Base-by-base conservation (phyloP, 352 stramenopile species). In the Phytophthora ohioensis region DNA sequence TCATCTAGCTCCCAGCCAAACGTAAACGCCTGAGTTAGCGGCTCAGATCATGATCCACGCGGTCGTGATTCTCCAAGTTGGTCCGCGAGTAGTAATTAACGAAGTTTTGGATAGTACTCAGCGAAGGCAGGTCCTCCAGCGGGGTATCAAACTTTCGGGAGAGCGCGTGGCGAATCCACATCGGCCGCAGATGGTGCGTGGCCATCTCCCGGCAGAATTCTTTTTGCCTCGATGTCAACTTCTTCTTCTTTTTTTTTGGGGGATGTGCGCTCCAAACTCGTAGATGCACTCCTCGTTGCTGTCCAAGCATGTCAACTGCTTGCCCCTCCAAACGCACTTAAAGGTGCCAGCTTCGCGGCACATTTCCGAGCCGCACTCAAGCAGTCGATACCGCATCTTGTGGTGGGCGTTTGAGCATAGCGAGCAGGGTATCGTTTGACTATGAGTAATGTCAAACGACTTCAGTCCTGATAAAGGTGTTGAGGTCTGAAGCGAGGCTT, bases 61-160 rank as follows among this genome's bases (percentile, higher is more conserved):
- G 46, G 12, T 66, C 64, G 11, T 71, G 30, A 11, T 60, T 64
- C 2, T 59, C 30, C 3, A 65, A 27, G 5, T 65, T 7, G 2
- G n/a, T 65, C 2, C 45, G 53, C 0, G 34, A n/a, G 34, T 69
- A 58, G 39, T 60, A 21, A 21, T 60, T 71, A 0, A 71, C 38
- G 34, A 60, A 60, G 31, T 61, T 65, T 21, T 60, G 54, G 11
- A 60, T 17, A 1, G 32, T 35, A 13, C n/a, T 49, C 2, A 65
- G 30, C 0, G 3, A 6, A 12, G 39, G 64, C 5, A 71, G 5
- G 6, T 49, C 17, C 3, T 52, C 27, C 35, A 70, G n/a, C 0
- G 54, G 43, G 1, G 38, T 41, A 1, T 9, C 8, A 42, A 64
- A 70, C n/a, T 49, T 55, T 2, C 63, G 11, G 3, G 63, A 13